Evolutionary conservation across 108 stramenopile species (phyloP).

Genomic region (Mayamaea pseudoterrestris): DNA sequence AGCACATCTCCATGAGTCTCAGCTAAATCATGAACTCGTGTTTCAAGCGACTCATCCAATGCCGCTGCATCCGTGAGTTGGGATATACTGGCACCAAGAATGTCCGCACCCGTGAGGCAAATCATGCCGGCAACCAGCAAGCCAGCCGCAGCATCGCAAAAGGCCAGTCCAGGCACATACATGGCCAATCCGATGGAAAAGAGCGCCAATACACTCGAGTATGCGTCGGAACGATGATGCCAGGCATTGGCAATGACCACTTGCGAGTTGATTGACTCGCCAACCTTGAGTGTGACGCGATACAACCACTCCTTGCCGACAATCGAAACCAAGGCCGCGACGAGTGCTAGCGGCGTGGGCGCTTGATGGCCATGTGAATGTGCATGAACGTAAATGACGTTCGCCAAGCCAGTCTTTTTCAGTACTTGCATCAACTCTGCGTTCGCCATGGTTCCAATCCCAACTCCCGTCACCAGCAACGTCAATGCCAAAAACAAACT

Average conservation of each 20-base stretch:
- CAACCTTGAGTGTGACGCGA: conserved; percentile 77
- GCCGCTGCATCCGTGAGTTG: conserved; percentile 85
- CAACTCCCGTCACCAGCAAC: conserved; percentile 76
- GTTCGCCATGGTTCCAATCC: conserved; percentile 72
- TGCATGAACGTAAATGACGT: conserved; percentile 12
- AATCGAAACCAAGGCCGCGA: conserved; percentile 79
- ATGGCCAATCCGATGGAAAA: conserved; percentile 80
- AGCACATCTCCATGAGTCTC: conserved; percentile 3
- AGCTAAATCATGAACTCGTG: conserved; percentile 17
- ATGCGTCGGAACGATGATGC: conserved; percentile 96
- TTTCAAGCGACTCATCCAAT: conserved; percentile 41
- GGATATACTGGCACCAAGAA: conserved; percentile 66
- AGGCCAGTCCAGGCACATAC: conserved; percentile 41
- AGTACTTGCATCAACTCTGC: conserved; percentile 40
- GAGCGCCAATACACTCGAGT: conserved; percentile 84
- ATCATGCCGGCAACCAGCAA: conserved; percentile 93
- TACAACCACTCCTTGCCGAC: conserved; percentile 89
- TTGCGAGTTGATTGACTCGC: conserved; percentile 70
- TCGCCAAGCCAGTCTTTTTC: conserved; percentile 16
- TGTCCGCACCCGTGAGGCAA: conserved; percentile 81
- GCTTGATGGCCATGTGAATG: too few relatives aligned
- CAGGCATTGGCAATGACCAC: conserved; percentile 96
- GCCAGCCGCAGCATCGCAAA: conserved; percentile 87
- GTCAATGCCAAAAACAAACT: conserved; percentile 82
- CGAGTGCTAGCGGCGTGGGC: conserved; percentile 60